Evolutionary conservation across 1,284 basidiomycete genomes (phyloP), one percentile per base, ranked within the genome.

Genomic region (Pholiota adiposa): DNA sequence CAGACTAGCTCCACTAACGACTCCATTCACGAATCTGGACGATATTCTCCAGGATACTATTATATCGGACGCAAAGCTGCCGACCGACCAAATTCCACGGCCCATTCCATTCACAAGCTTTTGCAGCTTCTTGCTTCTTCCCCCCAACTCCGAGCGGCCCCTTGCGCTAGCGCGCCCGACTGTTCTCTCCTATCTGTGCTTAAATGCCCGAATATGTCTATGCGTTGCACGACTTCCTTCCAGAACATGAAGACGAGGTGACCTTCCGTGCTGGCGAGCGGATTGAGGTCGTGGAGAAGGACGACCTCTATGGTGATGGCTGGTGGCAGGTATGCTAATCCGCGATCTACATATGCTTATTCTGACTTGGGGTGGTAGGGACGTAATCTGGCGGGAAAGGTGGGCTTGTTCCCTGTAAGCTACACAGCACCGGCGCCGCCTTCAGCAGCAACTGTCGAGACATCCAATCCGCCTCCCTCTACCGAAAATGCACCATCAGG

Each of bases 241-340:
- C 96, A 8, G 96, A 99, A 76, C 89, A 98, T 73, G 91, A 93
- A 54, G 97, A 99, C 77, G 97, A 99, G 75, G 86, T 98, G 53
- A 74, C 88, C 3, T 98, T 99, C 74, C 82, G 79, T 59, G 89
- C 89, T 2, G 96, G 96, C 7, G 94, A 98, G 67, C 82, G 85
- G 63, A 95, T 99, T 69, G 86, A 92, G 69, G 88, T 99, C 44
- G 65, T 98, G 43, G 96, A 99, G 80, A 93, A 87, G 77, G 97
- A 99, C 73, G 97, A 99, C 65, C 79, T 88, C 59, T 99, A 95
- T 72, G 87, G 88, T 43, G 97, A 99, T 75, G 97, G 97, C n/a
- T 99, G 97, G 97, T 98, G 94, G 94, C 90, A 94, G 86, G 96
- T 96, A 69, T 75, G 92, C 80, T 62, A 40, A 64, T 59, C 58